Evolutionary conservation across 768 basidiomycete species (phyloP), one percentile per base, ranked within the genome.

Genomic region (Gautieria morchelliformis): DNA sequence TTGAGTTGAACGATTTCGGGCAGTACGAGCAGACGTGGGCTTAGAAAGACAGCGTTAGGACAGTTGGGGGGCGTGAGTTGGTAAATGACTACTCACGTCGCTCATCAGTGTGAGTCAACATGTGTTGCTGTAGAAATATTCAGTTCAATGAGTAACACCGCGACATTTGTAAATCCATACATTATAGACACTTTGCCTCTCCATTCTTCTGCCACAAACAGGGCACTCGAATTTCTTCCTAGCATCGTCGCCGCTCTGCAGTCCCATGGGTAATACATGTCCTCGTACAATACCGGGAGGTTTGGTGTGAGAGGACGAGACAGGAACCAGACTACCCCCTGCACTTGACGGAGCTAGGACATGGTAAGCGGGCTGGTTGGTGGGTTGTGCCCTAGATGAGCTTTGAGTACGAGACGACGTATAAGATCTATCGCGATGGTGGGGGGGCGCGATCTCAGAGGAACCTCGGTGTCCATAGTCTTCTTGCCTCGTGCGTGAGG

Each of bases 181-280:
- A 57, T 57, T 57, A 57, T 57, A 57, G 22, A 57, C 56, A 37
- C 56, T 57, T 49, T 49, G 56, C 30, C 56, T 32, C 37, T 57
- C 56, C 20, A 57, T 57, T 40, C 33, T 37, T 30, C 56, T 46
- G 11, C 56, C 56, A 39, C 56, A 57, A 24, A 57, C 35, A 22
- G 9, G 33, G 47, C 56, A 57, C 37, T 57, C 56, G 48, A 57
- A 57, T 30, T 32, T 57, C 48, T 49, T 57, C 46, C 48, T 57
- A 15, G 56, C 45, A 30, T 57, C 47, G 17, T 37, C 42, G 46
- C 47, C 46, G 4, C 24, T n/a, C 32, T 45, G 30, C 14, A 30
- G 53, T 10, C 46, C 56, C 6, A 35, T 19, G 1, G 45, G 22
- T 27, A 55, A 11, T 7, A 55, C 41, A 27, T 50, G 37, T 12